These are phyloP conservation scores for Diaporthe citriasiana DNA, from an alignment of 2,329 filamentous ascomycete species.

Conservation along the genomic window DNA sequence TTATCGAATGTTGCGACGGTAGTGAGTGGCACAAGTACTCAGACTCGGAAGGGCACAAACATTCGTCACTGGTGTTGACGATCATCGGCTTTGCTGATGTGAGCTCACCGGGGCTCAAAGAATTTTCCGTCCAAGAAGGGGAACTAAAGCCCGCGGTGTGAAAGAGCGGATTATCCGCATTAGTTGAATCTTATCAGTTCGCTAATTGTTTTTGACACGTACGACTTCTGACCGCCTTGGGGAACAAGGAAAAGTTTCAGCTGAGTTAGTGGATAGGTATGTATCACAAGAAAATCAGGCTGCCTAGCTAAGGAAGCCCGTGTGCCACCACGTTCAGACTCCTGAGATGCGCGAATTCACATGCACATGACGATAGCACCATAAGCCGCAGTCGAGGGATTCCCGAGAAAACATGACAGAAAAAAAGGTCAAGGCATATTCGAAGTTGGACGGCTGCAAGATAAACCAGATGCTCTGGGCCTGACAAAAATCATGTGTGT, in stretches of 20 bases:
- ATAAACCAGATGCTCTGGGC: not conserved
- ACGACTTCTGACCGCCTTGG: not conserved
- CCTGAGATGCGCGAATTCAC: not conserved
- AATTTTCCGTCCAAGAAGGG: not conserved
- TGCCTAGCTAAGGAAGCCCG: not conserved
- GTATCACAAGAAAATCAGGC: not conserved
- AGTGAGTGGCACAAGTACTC: not conserved
- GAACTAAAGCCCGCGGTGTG: not conserved
- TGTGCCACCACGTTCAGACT: not conserved
- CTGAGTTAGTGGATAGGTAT: not conserved
- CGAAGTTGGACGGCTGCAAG: not conserved
- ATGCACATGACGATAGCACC: not conserved
- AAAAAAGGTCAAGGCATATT: not conserved
- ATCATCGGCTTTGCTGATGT: not conserved
- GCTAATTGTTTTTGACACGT: not conserved
- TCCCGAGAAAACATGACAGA: not conserved
- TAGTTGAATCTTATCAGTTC: not conserved
- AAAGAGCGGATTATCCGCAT: not conserved
- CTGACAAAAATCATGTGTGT: not conserved
- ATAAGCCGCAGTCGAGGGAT: not conserved
- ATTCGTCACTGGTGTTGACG: not conserved
- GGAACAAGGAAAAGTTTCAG: not conserved
- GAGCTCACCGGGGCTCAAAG: not conserved
- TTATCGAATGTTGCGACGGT: accelerated
- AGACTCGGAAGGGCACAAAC: not conserved